Evolutionary conservation across 148 eudicot species (phyloP).

Genomic region (Camellia lanceoleosa): DNA sequence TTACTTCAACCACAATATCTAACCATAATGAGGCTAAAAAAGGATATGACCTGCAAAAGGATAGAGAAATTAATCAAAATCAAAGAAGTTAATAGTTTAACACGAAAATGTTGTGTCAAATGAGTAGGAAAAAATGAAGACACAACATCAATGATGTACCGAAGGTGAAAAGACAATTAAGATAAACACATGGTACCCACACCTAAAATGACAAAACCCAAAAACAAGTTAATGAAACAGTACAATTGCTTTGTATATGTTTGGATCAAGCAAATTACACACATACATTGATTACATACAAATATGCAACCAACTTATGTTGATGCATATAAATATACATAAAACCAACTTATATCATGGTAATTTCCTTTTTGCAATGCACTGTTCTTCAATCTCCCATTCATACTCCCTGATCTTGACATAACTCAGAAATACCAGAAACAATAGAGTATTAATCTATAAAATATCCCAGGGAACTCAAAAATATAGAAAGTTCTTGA

Average conservation of each 20-base stretch:
- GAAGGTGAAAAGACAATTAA: background rate
- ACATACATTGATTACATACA: no score
- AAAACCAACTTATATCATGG: background rate
- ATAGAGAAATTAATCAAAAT: background rate
- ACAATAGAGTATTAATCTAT: background rate
- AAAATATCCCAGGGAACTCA: background rate
- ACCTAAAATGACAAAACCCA: background rate
- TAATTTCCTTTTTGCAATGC: background rate
- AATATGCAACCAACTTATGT: background rate
- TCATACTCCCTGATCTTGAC: background rate
- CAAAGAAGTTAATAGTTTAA: background rate
- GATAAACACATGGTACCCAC: background rate
- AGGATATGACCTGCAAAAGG: constrained; percentile 94
- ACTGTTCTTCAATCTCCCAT: background rate
- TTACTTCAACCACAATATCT: constrained; percentile 1
- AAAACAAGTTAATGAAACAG: background rate
- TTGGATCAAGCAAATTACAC: background rate
- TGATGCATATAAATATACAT: background rate
- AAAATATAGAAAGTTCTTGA: background rate
- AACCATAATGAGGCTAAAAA: constrained; percentile 15
- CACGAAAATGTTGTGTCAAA: background rate
- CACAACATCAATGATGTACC: background rate
- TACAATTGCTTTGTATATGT: background rate
- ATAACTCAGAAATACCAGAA: background rate
- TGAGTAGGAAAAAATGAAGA: background rate